Evolutionary conservation across 495 filamentous ascomycete species (phyloP), one percentile per base, ranked within the genome.

Genomic region (Podospora pseudocomata): DNA sequence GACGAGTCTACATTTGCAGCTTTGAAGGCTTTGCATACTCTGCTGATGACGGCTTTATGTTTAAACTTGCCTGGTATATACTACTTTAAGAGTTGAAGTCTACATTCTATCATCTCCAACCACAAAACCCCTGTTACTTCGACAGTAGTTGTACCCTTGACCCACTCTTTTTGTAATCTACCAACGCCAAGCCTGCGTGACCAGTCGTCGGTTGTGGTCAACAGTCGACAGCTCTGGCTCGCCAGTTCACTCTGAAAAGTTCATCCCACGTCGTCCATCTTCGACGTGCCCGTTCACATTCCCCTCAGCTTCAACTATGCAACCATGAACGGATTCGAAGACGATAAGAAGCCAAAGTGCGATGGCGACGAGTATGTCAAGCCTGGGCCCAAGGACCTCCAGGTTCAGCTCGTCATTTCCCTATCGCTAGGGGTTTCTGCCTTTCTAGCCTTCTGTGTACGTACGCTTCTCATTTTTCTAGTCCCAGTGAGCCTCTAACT

Each of bases 371-470:
- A 65, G 18, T 80, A 68, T 27, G 69, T 78, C 20, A 72, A 74
- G 0, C 80, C 80, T 0, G 75, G 75, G 20, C 70, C 53, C 58
- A 81, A 75, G 54, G 80, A 84, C 67, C 83, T 81, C 20, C 76
- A 75, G 59, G 83, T 86, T 57, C 85, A 87, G 77, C 79, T 86
- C 55, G 80, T 82, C 64, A 77, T 87, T 61, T 87, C 85, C 7
- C 72, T 84, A 18, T 73, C 78, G 6, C 69, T 86, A 11, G 84
- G 84, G 49, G 55, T 83, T n/a, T 80, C 83, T 5, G 84, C 84
- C 30, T 85, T 86, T 68, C 59, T 85, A 2, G 76, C 79, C 15
- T 87, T 87, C 58, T 87, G 85, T 69, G 83, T 86, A 73, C 70
- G 83, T 23, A 23, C 23, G 23, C 23, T 23, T 23, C 23, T 23